Percentiles rank a stretch among this genome's conserved stretches.
phyloP scores from a whole-genome alignment of 2,329 filamentous ascomycete genomes.

The Juglanconis sp. region DNA sequence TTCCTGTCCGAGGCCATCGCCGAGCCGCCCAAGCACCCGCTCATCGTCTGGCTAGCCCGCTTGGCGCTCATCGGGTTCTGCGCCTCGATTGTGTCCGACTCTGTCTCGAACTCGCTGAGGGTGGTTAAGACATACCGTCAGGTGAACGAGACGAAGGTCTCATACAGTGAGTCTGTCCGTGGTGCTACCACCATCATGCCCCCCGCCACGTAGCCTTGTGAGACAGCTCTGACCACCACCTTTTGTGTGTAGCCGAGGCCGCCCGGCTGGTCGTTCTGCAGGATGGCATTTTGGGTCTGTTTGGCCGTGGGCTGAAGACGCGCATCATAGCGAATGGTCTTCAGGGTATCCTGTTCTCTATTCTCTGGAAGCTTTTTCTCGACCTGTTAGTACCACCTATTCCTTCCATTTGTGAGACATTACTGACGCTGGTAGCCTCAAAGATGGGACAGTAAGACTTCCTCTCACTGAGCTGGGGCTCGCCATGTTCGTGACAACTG shows the following conservation, averaged over 20 bases:
- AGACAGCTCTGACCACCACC: background rate
- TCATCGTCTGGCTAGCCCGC: slow-evolving; percentile 41
- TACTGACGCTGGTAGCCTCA: background rate
- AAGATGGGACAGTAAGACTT: slow-evolving; percentile 10
- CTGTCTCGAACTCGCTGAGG: slow-evolving; percentile 44
- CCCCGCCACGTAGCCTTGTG: background rate
- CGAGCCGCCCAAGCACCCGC: slow-evolving; percentile 37
- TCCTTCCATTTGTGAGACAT: background rate
- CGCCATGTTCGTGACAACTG: background rate
- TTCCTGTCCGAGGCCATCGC: slow-evolving; percentile 35
- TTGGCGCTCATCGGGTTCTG: slow-evolving; percentile 42
- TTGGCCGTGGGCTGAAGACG: slow-evolving; percentile 44
- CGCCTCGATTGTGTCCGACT: slow-evolving; percentile 43
- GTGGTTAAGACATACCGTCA: slow-evolving; percentile 49
- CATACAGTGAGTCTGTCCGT: slow-evolving; percentile 34
- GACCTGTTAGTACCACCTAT: slow-evolving; percentile 37
- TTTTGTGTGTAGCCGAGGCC: slow-evolving; percentile 34
- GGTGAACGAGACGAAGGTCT: slow-evolving; percentile 45
- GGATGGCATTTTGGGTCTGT: slow-evolving; percentile 40
- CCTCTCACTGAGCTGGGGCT: background rate
- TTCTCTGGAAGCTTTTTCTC: slow-evolving; percentile 47
- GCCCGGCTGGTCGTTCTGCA: slow-evolving; percentile 36
- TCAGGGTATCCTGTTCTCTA: slow-evolving; percentile 45
- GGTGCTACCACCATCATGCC: background rate
- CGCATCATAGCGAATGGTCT: slow-evolving; percentile 47